Evolutionary conservation across 2,329 filamentous ascomycete genomes (phyloP).

Genomic region (Bipolaris sorokiniana): DNA sequence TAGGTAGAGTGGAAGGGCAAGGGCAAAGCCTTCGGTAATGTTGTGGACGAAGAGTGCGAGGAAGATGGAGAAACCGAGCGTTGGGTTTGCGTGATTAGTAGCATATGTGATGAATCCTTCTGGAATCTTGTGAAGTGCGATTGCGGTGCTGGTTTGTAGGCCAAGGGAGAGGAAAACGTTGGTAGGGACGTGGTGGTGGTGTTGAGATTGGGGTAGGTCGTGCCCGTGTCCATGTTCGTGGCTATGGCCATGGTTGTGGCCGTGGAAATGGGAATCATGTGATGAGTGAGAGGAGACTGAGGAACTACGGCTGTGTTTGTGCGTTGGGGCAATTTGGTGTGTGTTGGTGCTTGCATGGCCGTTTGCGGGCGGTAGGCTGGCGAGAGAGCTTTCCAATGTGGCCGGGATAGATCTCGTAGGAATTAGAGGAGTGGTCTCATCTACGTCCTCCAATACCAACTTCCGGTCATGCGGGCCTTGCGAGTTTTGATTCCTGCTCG

Average conservation of each 20-base stretch:
- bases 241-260: conserved; percentile 2
- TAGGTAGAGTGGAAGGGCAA: conserved; percentile 91
- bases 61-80: conserved; percentile 88
- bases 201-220: conserved; percentile 57
- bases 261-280: conserved; percentile 6
- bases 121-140: conserved; percentile 94
- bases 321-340: conserved; percentile 4
- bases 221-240: conserved; percentile 11
- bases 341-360: conserved; percentile 11
- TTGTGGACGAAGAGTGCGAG: conserved; percentile 97
- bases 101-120: conserved; percentile 90
- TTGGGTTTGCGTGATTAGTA: conserved; percentile 93
- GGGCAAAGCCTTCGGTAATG: conserved; percentile 94
- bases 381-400: conserved; percentile 30
- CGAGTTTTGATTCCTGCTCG: conserved; percentile 32
- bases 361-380: conserved; percentile 24
- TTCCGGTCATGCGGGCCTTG: conserved; percentile 37
- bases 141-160: conserved; percentile 94
- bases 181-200: conserved; percentile 93
- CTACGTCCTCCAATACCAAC: conserved; percentile 37
- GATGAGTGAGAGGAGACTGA: conserved; percentile 15
- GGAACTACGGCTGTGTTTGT: conserved; percentile 23
- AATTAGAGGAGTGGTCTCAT: conserved; percentile 32
- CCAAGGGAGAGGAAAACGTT: conserved; percentile 94
- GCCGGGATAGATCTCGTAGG: conserved; percentile 34